Conservation (phyloP, 2,329 filamentous ascomycete species). For the Aspergillus fumigatiaffinis region DNA sequence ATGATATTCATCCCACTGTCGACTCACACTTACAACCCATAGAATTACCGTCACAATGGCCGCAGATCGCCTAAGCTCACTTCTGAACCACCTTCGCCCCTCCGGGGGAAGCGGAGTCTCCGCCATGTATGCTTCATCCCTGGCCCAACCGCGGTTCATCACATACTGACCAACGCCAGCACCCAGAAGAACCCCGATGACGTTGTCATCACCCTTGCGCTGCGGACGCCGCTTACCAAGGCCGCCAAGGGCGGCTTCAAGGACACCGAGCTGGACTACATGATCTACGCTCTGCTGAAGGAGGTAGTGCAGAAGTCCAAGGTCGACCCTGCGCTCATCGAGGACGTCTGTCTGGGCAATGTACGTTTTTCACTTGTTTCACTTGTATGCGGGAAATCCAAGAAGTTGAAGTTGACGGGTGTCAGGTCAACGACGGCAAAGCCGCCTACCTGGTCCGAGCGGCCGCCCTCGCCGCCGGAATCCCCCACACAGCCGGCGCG, state of each 20-base stretch:
- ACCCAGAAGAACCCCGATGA: conserved; percentile 93
- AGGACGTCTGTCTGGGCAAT: conserved; percentile 91
- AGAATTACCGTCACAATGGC: conserved; percentile 57
- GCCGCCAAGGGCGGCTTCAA: conserved; percentile 91
- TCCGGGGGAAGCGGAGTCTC: conserved; percentile 68
- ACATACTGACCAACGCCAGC: conserved; percentile 45
- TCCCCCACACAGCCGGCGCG: conserved; percentile 81
- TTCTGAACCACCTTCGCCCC: conserved; percentile 74
- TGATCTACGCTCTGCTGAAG: conserved; percentile 79
- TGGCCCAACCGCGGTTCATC: background rate
- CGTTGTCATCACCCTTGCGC: conserved; percentile 89
- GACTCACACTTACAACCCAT: background rate
- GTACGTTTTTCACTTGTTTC: conserved; percentile 47
- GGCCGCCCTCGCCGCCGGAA: conserved; percentile 83
- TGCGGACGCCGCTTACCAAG: conserved; percentile 86
- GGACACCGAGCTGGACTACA: conserved; percentile 83
- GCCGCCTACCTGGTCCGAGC: conserved; percentile 89
- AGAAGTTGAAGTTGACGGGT: background rate
- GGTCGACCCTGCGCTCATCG: conserved; percentile 73
- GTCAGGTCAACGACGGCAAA: conserved; percentile 71
- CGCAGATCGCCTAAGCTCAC: conserved; percentile 77
- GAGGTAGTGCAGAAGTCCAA: conserved; percentile 68
- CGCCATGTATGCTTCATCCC: conserved; percentile 62
- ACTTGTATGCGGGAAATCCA: no score
- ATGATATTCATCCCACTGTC: background rate